Evolutionary conservation across 2,329 filamentous ascomycete species (phyloP), one percentile per base, ranked within the genome.

Genomic region (Cercospora brassicicola): DNA sequence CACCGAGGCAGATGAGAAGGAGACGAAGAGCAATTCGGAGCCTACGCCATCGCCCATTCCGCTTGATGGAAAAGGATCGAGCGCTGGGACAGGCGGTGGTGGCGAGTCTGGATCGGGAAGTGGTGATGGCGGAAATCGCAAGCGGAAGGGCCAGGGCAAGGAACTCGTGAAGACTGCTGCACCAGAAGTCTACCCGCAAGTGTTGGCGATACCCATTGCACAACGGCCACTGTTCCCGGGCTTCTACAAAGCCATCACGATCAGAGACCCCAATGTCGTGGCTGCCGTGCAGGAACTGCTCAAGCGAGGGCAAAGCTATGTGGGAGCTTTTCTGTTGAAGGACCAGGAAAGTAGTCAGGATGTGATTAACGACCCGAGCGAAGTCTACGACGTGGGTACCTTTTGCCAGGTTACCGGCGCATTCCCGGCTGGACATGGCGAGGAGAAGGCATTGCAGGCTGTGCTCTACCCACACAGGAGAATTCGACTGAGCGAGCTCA

Each of bases 181-280:
- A 13, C 95, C 95, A 13, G 95, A 99, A 69, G 90, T 97, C 53
- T 99, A 99, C 79, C 95, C 95, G 3, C 95, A 98, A 79, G 94
- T 99, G 65, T 92, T 99, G 86, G 94, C 94, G 2, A 96, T 99
- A 65, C 95, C 95, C 7, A 97, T 99, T 75, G 91, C 93, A 30
- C 93, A 96, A 79, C 87, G 95, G 63, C 95, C 95, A 10, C 84
- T 99, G 11, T 99, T 98, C 81, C 95, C 95, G 0, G 95, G 95
- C 1, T 99, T 98, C 81, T 99, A 99, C 84, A 99, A 99, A 82
- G 94, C 95, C 9, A 95, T 99, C 73, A 99, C 94, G 3, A 96
- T 99, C 73, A 90, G 92, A 78, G 93, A 99, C 76, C 92, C 91
- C 18, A 91, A 95, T 74, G 95, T 99, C 39, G 91, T 94, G 13